These are phyloP conservation scores for Phytopythium aichiense DNA, from an alignment of 352 stramenopile genomes.

Conservation along the genomic window DNA sequence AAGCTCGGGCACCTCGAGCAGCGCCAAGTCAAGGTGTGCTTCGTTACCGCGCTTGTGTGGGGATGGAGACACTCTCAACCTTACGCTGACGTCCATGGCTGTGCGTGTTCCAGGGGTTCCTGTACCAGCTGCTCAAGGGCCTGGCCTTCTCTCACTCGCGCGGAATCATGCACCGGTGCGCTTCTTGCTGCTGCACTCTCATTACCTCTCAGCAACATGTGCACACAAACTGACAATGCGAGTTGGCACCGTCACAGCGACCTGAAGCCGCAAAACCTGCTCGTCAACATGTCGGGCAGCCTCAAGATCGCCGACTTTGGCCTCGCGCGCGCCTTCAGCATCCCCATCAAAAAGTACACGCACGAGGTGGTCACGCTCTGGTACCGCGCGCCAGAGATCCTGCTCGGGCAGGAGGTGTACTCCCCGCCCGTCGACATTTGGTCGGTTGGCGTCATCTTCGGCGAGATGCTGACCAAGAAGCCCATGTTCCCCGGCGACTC, in stretches of 20 bases:
- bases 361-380: slow-evolving; percentile 99
- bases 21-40: slow-evolving; percentile 51
- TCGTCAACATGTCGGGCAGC: slow-evolving; percentile 92
- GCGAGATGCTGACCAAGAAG: slow-evolving; percentile 83
- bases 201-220: not conserved
- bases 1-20: slow-evolving; percentile 61
- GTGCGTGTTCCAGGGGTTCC: slow-evolving; percentile 32
- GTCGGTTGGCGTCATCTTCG: slow-evolving; percentile 85
- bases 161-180: slow-evolving; percentile 85
- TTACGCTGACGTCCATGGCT: not conserved
- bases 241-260: slow-evolving; percentile 53
- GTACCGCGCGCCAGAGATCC: slow-evolving; percentile 98
- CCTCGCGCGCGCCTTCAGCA: slow-evolving; percentile 94
- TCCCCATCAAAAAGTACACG: slow-evolving; percentile 96
- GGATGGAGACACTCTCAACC: not conserved
- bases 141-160: slow-evolving; percentile 86
- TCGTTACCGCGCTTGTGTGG: not conserved
- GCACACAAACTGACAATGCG: not conserved
- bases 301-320: slow-evolving; percentile 99
- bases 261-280: slow-evolving; percentile 98
- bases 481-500: slow-evolving; percentile 79
- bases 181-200: not conserved
- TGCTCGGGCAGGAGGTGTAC: slow-evolving; percentile 93
- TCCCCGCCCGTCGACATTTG: slow-evolving; percentile 85
- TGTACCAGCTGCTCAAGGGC: slow-evolving; percentile 86